Percentiles rank a stretch among this genome's conserved stretches.
These are phyloP conservation scores for Malus domestica DNA, from an alignment of 306 rosid species.

Conservation along the genomic window DNA sequence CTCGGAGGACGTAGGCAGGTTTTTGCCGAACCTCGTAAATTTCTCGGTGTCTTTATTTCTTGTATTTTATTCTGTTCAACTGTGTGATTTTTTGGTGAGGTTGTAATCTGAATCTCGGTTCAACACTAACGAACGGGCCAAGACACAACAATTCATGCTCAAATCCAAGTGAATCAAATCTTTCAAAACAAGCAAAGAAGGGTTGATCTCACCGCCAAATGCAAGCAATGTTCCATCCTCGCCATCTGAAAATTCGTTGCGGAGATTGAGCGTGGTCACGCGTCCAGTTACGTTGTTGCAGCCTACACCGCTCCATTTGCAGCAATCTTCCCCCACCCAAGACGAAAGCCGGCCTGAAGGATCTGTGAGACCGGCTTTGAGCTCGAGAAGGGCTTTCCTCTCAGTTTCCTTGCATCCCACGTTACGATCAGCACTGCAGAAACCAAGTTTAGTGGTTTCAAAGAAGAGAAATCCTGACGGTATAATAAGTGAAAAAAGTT, in stretches of 20 bases:
- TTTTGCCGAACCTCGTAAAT: too few species aligned
- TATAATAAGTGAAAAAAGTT: not conserved
- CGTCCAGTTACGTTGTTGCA: constrained; percentile 11
- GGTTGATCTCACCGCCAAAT: constrained; percentile 16
- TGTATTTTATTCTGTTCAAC: too few species aligned
- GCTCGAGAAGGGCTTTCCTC: constrained; percentile 15
- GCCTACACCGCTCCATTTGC: constrained; percentile 14
- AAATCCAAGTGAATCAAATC: constrained; percentile 7
- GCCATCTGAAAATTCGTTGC: not conserved
- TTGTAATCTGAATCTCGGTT: too few species aligned
- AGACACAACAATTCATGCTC: constrained; percentile 5
- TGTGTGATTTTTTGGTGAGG: too few species aligned
- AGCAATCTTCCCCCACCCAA: constrained; percentile 2
- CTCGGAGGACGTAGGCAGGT: too few species aligned
- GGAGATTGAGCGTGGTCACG: constrained; percentile 2
- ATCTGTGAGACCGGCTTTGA: constrained; percentile 1
- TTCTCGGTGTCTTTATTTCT: too few species aligned
- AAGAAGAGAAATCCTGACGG: not conserved
- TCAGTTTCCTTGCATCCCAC: not conserved
- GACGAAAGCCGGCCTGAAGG: constrained; percentile 5
- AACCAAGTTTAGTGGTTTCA: not conserved
- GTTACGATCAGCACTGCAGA: not conserved
- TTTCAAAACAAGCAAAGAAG: constrained; percentile 14
- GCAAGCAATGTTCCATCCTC: not conserved
- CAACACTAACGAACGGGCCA: too few species aligned